Conservation (phyloP, 176 grass and related monocot species). For the Phragmites australis region DNA sequence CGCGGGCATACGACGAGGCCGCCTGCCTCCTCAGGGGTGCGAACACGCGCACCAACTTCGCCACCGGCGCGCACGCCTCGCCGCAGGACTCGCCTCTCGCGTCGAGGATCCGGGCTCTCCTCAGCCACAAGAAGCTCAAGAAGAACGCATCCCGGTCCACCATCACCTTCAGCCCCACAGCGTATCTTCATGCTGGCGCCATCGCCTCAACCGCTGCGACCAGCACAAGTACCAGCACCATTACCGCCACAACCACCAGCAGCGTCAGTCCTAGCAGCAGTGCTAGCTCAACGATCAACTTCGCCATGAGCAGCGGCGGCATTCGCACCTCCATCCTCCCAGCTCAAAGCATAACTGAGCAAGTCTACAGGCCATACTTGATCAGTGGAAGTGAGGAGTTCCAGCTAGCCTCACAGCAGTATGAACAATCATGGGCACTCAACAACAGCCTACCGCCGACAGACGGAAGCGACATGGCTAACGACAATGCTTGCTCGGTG, state of each 20-base stretch:
- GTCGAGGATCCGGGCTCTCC: conserved; percentile 48
- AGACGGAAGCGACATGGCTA: not conserved
- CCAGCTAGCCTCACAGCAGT: conserved; percentile 17
- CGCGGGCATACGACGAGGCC: conserved; percentile 63
- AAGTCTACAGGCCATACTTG: conserved; percentile 32
- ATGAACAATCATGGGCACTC: conserved; percentile 36
- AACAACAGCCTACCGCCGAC: conserved; percentile 3
- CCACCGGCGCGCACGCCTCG: not conserved
- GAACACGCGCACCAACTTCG: conserved; percentile 77
- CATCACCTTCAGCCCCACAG: conserved; percentile 9
- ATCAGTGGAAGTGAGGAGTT: conserved; percentile 30
- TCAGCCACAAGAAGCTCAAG: conserved; percentile 60
- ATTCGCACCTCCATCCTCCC: not conserved
- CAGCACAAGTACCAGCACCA: conserved; percentile 25
- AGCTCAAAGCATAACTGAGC: conserved; percentile 3
- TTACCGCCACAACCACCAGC: not conserved
- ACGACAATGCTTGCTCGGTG: not conserved
- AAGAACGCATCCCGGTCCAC: not conserved
- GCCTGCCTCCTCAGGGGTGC: conserved; percentile 64
- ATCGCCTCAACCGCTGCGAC: not conserved
- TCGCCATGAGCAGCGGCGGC: conserved; percentile 27
- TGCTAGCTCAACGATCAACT: conserved; percentile 34
- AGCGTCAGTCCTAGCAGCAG: conserved; percentile 19
- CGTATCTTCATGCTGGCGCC: not conserved
- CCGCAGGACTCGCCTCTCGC: conserved; percentile 43